Conservation (phyloP, 345 rosid species). For the Lumnitzera littorea region DNA sequence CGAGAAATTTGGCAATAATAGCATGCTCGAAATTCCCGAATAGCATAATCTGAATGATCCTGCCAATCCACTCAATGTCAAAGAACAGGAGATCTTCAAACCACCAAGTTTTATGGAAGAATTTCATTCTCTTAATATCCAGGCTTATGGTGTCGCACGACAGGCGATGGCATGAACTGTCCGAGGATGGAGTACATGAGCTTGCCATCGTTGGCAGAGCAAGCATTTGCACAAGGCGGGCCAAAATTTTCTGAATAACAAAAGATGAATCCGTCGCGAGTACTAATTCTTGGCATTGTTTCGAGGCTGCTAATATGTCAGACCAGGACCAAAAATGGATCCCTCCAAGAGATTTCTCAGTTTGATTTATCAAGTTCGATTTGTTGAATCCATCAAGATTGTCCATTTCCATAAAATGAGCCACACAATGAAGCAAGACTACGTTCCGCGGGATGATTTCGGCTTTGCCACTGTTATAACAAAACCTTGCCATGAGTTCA, state of each 20-base stretch:
- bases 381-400: slow-evolving; percentile 2
- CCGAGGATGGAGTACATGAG: slow-evolving; percentile 20
- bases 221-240: slow-evolving; percentile 23
- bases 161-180: slow-evolving; percentile 18
- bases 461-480: slow-evolving; percentile 31
- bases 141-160: slow-evolving; percentile 30
- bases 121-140: slow-evolving; percentile 18
- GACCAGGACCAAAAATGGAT: slow-evolving; percentile 48
- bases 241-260: slow-evolving; percentile 26
- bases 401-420: slow-evolving; percentile 41
- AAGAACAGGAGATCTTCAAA: slow-evolving; percentile 38
- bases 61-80: slow-evolving; percentile 22
- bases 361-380: slow-evolving; percentile 19
- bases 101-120: slow-evolving; percentile 30
- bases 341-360: slow-evolving; percentile 24
- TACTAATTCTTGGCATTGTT: slow-evolving; percentile 32
- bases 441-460: slow-evolving; percentile 28
- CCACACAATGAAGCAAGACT: slow-evolving; percentile 29
- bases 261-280: slow-evolving; percentile 15
- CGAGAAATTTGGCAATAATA: slow-evolving; percentile 29
- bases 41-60: slow-evolving; percentile 21
- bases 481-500: slow-evolving; percentile 48
- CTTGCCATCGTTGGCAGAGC: slow-evolving; percentile 19
- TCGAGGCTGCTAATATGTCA: slow-evolving; percentile 37
- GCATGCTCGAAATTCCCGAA: slow-evolving; percentile 21